Percentiles rank a stretch among this genome's conserved stretches.
phyloP scores from a whole-genome alignment of 1,139 yeast species.

The Meyerozyma elateridarum region DNA sequence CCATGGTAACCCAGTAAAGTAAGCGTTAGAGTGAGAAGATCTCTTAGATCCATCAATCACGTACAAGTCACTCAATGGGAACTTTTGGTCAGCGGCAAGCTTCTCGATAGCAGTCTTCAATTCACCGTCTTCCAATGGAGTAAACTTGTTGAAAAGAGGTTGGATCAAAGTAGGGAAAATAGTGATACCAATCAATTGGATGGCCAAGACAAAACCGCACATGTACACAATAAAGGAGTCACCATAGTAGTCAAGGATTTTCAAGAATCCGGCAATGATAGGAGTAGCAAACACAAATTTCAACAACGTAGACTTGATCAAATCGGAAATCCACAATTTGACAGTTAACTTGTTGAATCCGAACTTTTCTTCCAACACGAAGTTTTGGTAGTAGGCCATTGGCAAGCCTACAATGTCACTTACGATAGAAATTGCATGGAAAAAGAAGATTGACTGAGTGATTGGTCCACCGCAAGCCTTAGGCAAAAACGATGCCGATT shows the following conservation, averaged over 20 bases:
- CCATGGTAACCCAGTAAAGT: constrained; percentile 95
- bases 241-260: constrained; percentile 76
- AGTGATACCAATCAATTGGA: constrained; percentile 71
- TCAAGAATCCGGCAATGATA: constrained; percentile 66
- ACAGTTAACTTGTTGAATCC: constrained; percentile 88
- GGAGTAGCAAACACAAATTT: constrained; percentile 65
- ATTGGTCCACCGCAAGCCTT: constrained; percentile 49
- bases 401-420: constrained; percentile 53
- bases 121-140: constrained; percentile 88
- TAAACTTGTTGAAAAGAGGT: constrained; percentile 87
- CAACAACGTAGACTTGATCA: constrained; percentile 55
- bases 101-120: constrained; percentile 76
- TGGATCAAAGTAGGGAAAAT: constrained; percentile 78
- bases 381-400: constrained; percentile 65
- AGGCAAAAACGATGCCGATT: constrained; percentile 33
- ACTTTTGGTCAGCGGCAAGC: constrained; percentile 67
- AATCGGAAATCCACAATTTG: constrained; percentile 67
- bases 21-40: constrained; percentile 94
- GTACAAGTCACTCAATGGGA: constrained; percentile 80
- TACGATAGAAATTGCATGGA: constrained; percentile 43
- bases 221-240: constrained; percentile 76
- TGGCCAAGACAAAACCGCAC: constrained; percentile 63
- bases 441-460: constrained; percentile 65
- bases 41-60: constrained; percentile 95
- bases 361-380: constrained; percentile 84